A percentile compares a stretch with the other conserved stretches of the same genome.
Evolutionary conservation across 345 rosid genomes (phyloP).

Genomic region (Clarkia xantiana): DNA sequence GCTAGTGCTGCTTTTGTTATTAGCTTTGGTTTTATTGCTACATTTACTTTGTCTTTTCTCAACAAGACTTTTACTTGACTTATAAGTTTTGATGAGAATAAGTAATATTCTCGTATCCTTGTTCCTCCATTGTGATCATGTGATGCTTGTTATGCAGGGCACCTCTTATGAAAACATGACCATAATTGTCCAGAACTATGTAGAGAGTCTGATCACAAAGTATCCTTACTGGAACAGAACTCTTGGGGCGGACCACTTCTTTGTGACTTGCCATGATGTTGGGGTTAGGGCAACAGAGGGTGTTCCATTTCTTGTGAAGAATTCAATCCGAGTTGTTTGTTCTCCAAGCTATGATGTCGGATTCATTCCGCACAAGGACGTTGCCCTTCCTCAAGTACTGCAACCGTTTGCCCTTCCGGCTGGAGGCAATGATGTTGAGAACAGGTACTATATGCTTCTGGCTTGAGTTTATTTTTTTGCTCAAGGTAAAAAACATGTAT

Average conservation of each 20-base stretch:
- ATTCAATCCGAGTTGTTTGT: slow-evolving; percentile 84
- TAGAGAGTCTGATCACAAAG: slow-evolving; percentile 52
- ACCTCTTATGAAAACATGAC: slow-evolving; percentile 93
- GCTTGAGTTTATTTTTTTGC: no score
- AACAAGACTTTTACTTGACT: no score
- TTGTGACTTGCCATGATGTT: slow-evolving; percentile 91
- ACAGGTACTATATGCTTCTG: slow-evolving; percentile 30
- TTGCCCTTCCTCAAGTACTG: slow-evolving; percentile 87
- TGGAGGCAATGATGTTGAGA: slow-evolving; percentile 70
- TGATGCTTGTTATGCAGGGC: slow-evolving; percentile 32
- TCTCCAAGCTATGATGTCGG: slow-evolving; percentile 93
- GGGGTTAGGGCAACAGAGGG: slow-evolving; percentile 93
- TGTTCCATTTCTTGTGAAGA: slow-evolving; percentile 61
- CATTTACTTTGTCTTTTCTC: no score
- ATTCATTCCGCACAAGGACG: slow-evolving; percentile 92
- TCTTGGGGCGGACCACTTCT: slow-evolving; percentile 92
- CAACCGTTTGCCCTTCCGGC: slow-evolving; percentile 96
- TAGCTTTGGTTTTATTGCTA: no score
- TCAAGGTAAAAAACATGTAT: no score
- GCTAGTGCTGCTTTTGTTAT: no score
- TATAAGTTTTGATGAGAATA: no score
- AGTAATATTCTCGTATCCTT: no score
- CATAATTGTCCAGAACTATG: slow-evolving; percentile 56
- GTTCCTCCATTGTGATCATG: not conserved
- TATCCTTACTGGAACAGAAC: slow-evolving; percentile 97